Base-by-base conservation (phyloP, 257 asterid genomes). In the Primulina huaijiensis region DNA sequence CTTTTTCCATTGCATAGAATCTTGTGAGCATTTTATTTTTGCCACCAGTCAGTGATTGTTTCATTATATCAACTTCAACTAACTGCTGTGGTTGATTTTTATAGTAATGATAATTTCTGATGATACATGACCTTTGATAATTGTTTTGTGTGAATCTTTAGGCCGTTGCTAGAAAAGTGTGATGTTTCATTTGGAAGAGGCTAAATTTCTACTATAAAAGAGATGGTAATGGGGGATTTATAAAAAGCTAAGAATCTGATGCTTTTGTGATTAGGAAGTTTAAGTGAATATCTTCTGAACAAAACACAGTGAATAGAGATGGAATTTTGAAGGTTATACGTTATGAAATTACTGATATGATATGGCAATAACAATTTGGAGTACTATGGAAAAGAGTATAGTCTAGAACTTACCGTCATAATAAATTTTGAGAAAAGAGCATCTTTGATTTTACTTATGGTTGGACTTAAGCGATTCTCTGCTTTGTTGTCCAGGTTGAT, bases 401-500 rank as follows among this genome's bases (percentile, higher is more conserved):
- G 61, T 37, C 59, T 17, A 52, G 58, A 34, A 67, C 59, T 34
- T 40, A 25, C 23, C 14, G 66, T n/a, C 50, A 63, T 25, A 12
- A 37, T n/a, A 34, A 40, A 50, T 46, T 52, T 75, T 52, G 34
- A 64, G 53, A 34, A 12, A 62, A 30, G 43, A 5, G 34, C 30
- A 53, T 52, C 40, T 67, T 40, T 66, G 59, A 65, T 68, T 68
- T 57, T 60, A 53, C 67, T 70, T 34, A 64, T 30, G 40, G 30
- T 60, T 59, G 62, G 35, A 58, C 34, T 60, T 74, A 71, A 43
- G 19, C 62, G 68, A 38, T 30, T 57, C 60, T 25, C 65, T 68
- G 25, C 67, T 63, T 75, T 67, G 64, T 57, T 78, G 56, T 77
- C 81, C 88, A 93, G 97, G 96, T 91, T 74, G 95, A 91, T 77